phyloP scores from a whole-genome alignment of 768 basidiomycete species.

The Butyriboletus loyo region DNA sequence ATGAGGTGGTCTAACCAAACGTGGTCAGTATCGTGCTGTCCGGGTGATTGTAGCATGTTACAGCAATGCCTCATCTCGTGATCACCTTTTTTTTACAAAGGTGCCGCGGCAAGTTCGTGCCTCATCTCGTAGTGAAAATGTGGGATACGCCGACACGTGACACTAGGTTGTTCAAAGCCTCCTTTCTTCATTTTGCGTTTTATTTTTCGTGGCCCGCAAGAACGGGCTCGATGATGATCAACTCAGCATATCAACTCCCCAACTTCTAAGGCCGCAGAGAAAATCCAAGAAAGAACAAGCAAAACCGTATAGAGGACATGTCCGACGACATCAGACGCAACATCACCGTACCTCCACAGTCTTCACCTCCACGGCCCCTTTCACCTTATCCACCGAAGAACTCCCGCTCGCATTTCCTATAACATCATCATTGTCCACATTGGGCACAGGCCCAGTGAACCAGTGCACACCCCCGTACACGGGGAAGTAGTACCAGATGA shows the following conservation, averaged over 20 bases:
- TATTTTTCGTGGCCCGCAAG: no score
- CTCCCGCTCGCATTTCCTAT: neutral
- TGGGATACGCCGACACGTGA: no score
- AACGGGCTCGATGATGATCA: no score
- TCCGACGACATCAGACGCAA: neutral
- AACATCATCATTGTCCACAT: slow-evolving; percentile 32
- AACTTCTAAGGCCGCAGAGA: neutral
- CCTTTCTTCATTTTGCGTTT: no score
- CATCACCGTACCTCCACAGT: neutral
- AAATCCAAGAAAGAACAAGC: neutral
- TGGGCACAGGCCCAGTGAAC: slow-evolving; percentile 63
- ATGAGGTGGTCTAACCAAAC: neutral
- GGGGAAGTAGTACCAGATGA: slow-evolving; percentile 67
- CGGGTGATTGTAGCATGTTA: no score
- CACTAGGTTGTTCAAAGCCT: no score
- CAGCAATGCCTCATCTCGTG: no score
- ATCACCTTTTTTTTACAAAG: no score
- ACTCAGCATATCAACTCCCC: neutral
- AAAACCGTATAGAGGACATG: neutral
- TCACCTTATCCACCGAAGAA: slow-evolving; percentile 1
- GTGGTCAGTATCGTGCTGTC: neutral
- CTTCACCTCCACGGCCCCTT: neutral
- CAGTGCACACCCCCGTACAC: slow-evolving; percentile 66
- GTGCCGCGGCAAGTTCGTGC: no score
- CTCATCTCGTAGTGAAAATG: no score